Base-by-base conservation (phyloP, 257 asterid genomes). In the Rehmannia glutinosa region DNA sequence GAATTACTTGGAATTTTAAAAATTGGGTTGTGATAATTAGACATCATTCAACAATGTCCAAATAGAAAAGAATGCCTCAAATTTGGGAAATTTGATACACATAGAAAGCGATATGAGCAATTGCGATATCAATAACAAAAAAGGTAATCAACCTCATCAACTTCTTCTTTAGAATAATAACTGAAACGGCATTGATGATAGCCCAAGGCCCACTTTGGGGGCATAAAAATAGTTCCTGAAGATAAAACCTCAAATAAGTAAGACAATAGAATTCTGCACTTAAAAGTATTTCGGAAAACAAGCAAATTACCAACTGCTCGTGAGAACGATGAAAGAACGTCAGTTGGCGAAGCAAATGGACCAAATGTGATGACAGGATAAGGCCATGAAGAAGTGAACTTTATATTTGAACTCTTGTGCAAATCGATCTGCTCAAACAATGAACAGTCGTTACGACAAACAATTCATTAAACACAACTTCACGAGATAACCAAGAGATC, bases 171-270 rank as follows among this genome's bases (percentile, higher is more conserved):
- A 19, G 97, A 81, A 35, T 46, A 80, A 78, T 91, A 90, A 81
- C 97, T 93, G 96, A 96, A 93, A 52, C 99, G 97, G 75, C 97
- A 93, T 73, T 93, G 99, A 59, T 93, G 99, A 80, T 93, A 93
- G 27, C 99, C 99, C 83, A 93, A 75, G 63, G 99, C 78, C 97
- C 99, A 93, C 75, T 86, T 93, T 36, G 99, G 97, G 25, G 99
- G 99, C 99, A 93, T 90, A 74, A 80, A 93, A 39, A 85, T 80
- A 70, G 96, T 93, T 59, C 97, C 99, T 93, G 79, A 33, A 41
- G 49, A 55, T 4, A 79, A 75, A 75, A 56, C 33, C 30, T 12
- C 66, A 59, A 39, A 36, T 17, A 33, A 46, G 19, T 11, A 46
- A 16, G 8, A 15, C 17, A 3, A 2, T 8, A 10, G 23, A 1